Evolutionary conservation across 495 filamentous ascomycete genomes (phyloP), one percentile per base, ranked within the genome.

Genomic region (Neurospora sp.): DNA sequence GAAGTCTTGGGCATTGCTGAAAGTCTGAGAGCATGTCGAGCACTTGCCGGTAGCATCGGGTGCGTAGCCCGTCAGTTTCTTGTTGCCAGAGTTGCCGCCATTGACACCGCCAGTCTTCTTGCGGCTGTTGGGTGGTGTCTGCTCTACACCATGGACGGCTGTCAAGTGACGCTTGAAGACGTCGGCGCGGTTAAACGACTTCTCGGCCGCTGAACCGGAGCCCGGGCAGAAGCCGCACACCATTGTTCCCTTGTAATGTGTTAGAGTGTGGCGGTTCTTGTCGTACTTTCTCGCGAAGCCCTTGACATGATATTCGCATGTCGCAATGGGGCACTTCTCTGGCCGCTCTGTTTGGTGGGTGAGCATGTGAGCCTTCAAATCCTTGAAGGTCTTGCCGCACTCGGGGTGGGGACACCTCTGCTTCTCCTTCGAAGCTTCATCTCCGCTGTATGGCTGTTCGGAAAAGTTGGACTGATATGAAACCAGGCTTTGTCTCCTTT

Each of bases 201-300:
- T 99, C 83, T 99, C 96, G 0, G 92, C 92, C 27, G 95, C 89
- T 2, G 94, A 97, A 16, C 96, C 96, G 35, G 93, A 92, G 5
- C 94, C 94, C 0, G 95, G 94, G 78, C 96, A 99, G 85, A 99
- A 99, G 41, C 94, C 94, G 82, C 96, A 99, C 37, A 99, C 94
- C 96, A 99, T 98, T 39, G 94, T 98, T 10, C 96, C 96, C 84
- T 98, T 98, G 88, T 99, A 99, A 79, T 99, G 96, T 35, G 96
- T 99, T 71, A 99, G 80, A 0, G 95, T 97, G 80, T 99, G 96
- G 39, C 96, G 88, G 80, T 98, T 98, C 85, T 98, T 98, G 84
- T 99, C 96, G 79, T 99, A 78, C 80, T 98, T 99, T 70, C 96
- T 86, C 14, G 96, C 95, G 79, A 99, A 99, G 27, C 96, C 96